Evolutionary conservation across 2,329 filamentous ascomycete species (phyloP), one percentile per base, ranked within the genome.

Genomic region (Ceratocystis lukuohia): DNA sequence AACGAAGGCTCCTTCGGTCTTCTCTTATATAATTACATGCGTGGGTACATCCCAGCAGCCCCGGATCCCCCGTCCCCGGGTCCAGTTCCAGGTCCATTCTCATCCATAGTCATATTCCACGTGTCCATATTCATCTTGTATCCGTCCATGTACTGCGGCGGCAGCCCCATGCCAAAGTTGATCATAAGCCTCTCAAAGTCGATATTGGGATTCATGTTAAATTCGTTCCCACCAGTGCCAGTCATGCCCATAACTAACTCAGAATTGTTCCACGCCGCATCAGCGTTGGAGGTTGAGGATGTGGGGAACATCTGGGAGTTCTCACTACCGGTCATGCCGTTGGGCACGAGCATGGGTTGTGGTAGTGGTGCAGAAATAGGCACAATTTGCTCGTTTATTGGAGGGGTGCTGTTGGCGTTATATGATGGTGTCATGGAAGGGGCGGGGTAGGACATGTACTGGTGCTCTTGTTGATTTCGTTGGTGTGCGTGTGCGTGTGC

Each of bases 181-280:
- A 68, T 53, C 64, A 68, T 67, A 28, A 69, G 50, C 15, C 69
- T 65, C 41, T 69, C 67, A 66, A 68, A 69, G 61, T 69, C 69
- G 5, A 69, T 56, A 7, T 65, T 64, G 44, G 67, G 46, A 33
- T 61, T 64, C 4, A 65, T 22, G n/a, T 28, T 15, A 7, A 59
- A 59, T 30, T 48, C 56, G 37, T 25, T 44, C 41, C 61, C 30
- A 15, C 56, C 41, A 25, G 41, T 12, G 22, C 56, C 41, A 25
- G 41, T 28, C 45, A 46, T 59, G 56, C 12, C 30, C 6, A 59
- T 37, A 30, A 33, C 56, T 17, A 59, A n/a, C 5, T 33, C 33
- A 12, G 56, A 3, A 30, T n/a, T 59, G 56, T 20, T 59, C 56
- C 56, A 59, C 5, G 28, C 56, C 7, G 25, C 17, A 7, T 7